Base-by-base conservation (phyloP, 495 filamentous ascomycete genomes). In the Aspergillus carlsbadensis region DNA sequence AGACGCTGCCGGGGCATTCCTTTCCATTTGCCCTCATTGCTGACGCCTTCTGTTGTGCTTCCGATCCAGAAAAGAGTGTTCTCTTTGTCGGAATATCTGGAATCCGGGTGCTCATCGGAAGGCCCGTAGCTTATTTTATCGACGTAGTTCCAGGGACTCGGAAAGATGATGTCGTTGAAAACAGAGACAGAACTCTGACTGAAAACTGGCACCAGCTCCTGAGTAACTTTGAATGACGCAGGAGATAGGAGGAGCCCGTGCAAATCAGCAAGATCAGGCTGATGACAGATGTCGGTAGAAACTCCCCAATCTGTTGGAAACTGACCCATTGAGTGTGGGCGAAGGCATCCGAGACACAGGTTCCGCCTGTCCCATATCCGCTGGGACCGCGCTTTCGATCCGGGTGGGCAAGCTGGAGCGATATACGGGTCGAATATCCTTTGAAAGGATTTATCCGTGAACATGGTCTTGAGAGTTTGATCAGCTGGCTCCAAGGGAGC, bases 211-310 rank as follows among this genome's bases (percentile, higher is more conserved):
- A 87, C 58, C 10, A 92, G 72, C 5, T 86, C 79, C 43, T 85
- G 81, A 0, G 85, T 72, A 1, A 84, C 78, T 40, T 82, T 81
- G 53, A 84, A 79, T 6, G 83, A 78, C 1, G 88, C 77, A 0
- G 88, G 82, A 0, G 78, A 84, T 26, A 87, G 77, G 66, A 89
- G 76, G 52, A 91, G 80, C 35, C 87, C 86, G 60, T 93, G 90
- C 3, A 92, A 76, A 35, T 83, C 76, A 15, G 84, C 81, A 39
- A 95, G 76, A 60, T 95, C 90, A 1, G 90, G 85, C 61, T 95
- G 90, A 58, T 92, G 87, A 65, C 90, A 95, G 42, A 88, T 78
- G 26, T 88, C 80, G 8, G 82, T 79, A 5, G 86, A 80, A 10
- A 83, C 65, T 14, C 80, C 71, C 83, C 87, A 92, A 61, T 90